Evolutionary conservation across 805 yeast species (phyloP), one percentile per base, ranked within the genome.

Genomic region (Cyberlindnera nakhonratchasimensis): DNA sequence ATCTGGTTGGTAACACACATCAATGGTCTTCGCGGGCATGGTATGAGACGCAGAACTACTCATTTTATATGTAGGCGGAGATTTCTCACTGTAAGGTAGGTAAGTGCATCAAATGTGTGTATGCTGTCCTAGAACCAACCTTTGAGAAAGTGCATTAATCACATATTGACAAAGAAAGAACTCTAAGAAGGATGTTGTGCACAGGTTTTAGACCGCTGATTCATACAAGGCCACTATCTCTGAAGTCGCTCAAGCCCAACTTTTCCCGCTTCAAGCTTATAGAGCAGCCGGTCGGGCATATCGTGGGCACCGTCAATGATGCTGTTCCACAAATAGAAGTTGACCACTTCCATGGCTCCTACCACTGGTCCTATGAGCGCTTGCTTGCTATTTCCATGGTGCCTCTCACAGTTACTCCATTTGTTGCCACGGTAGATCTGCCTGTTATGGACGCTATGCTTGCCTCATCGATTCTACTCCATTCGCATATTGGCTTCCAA

Each of bases 361-460:
- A 69, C 49, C 91, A 84, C 65, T 83, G 90, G 90, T 72, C 83
- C 29, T 68, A 76, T 50, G 91, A 86, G 63, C 74, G 84, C 60
- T 47, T 73, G 12, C 75, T 80, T 9, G 74, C 83, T 13, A 59
- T 78, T 31, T 75, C 80, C 1, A 58, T 86, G 67, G 66, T 83
- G 21, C 95, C 95, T 3, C 65, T 85, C 41, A 64, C 78, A 4
- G 59, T 77, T 20, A 65, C 81, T 7, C 90, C 93, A 3, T 72
- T 82, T 41, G 62, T 79, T 19, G 67, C 80, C 6, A 50, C 59
- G 3, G 62, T 72, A 12, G 68, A 80, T n/a, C 61, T 70, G 32
- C 79, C 81, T 1, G 39, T 73, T 6, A 45, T 78, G 3, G 93
- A 85, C 62, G 67, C 85, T 3, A 50, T 77, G 2, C 62, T 84